These are phyloP conservation scores for Acacia pycnantha DNA, from an alignment of 331 rosid genomes.

Conservation along the genomic window DNA sequence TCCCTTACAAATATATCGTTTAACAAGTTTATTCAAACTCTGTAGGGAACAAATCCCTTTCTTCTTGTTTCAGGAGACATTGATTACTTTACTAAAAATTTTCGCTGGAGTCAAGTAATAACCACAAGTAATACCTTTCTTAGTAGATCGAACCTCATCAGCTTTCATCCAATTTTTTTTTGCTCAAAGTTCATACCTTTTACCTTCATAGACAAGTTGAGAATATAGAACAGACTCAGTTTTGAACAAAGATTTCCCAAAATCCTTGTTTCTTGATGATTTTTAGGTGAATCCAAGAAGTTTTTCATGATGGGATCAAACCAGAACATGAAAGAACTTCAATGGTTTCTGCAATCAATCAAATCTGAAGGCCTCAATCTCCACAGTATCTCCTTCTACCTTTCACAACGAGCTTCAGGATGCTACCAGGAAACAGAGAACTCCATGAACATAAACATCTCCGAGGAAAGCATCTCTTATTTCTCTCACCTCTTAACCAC, in stretches of 20 bases:
- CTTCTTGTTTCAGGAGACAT: neutral
- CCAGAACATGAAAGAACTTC: slow-evolving; percentile 56
- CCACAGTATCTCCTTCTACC: slow-evolving; percentile 80
- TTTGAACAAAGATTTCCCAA: slow-evolving; percentile 26
- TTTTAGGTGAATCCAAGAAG: slow-evolving; percentile 15
- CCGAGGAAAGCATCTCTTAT: slow-evolving; percentile 46
- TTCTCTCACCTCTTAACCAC: slow-evolving; percentile 55
- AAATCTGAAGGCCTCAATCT: slow-evolving; percentile 48
- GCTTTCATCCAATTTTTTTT: neutral
- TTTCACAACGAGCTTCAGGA: slow-evolving; percentile 64
- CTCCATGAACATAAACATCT: slow-evolving; percentile 68
- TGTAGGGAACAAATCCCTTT: neutral
- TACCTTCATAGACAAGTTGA: slow-evolving; percentile 36
- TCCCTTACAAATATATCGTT: no score
- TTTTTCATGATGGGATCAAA: slow-evolving; percentile 57
- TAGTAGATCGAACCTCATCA: neutral
- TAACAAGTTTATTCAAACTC: no score
- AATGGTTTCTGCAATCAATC: slow-evolving; percentile 57
- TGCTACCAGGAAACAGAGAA: slow-evolving; percentile 78
- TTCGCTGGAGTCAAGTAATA: neutral
- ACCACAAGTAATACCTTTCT: neutral
- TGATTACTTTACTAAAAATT: neutral
- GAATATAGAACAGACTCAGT: slow-evolving; percentile 33
- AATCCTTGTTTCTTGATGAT: neutral
- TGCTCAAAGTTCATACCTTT: slow-evolving; percentile 4